A percentile compares a stretch with the other conserved stretches of the same genome.
phyloP scores from a whole-genome alignment of 2,329 filamentous ascomycete species.

The Cytospora chrysosperma region DNA sequence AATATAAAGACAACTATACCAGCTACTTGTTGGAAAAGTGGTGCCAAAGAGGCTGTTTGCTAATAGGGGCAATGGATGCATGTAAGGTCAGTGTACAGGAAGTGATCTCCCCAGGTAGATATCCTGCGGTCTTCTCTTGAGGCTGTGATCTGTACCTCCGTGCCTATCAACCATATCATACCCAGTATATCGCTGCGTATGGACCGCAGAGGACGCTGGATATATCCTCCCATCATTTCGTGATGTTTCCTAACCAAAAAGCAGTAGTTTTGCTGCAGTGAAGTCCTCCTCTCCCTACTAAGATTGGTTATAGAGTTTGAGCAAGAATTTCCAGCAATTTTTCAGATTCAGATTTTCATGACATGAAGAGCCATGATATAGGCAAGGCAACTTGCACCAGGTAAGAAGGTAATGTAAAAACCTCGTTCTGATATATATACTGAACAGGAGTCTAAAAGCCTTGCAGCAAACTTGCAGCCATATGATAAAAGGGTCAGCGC shows the following conservation, averaged over 20 bases:
- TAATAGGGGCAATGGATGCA: too few species aligned
- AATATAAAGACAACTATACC: background rate
- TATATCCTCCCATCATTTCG: background rate
- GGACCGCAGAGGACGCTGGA: background rate
- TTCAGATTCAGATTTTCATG: background rate
- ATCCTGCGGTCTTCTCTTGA: background rate
- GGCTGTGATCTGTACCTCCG: background rate
- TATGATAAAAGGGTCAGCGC: background rate
- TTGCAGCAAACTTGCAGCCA: background rate
- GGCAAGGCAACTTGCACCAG: background rate
- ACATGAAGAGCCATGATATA: background rate
- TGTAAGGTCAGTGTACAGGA: background rate
- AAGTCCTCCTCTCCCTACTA: background rate
- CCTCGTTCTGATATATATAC: background rate
- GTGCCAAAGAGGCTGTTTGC: background rate
- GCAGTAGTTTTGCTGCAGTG: background rate
- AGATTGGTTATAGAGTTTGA: background rate
- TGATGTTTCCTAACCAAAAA: background rate
- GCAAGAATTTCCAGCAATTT: background rate
- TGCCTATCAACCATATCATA: background rate
- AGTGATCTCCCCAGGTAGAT: background rate
- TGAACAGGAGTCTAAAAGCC: background rate
- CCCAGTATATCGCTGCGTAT: background rate
- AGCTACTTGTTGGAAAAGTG: background rate
- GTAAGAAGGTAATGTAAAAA: background rate